Evolutionary conservation across 768 basidiomycete species (phyloP).

Genomic region (Boletus sp.): DNA sequence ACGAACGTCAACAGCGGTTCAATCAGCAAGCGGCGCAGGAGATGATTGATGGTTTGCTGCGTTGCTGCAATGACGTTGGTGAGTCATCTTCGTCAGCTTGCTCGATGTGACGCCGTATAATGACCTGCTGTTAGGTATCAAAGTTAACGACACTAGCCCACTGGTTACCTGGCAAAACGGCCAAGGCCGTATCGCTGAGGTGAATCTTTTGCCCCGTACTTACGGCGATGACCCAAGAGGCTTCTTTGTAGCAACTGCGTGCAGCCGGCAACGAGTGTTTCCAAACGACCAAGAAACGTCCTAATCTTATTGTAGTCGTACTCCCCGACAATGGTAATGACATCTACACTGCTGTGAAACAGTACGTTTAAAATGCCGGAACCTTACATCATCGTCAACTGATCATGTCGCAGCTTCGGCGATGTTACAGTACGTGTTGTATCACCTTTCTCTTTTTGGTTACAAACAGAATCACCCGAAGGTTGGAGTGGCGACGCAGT

Average conservation of each 20-base stretch:
- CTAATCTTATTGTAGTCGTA: slow-evolving; percentile 62
- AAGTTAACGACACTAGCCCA: slow-evolving; percentile 43
- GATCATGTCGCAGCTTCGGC: slow-evolving; percentile 54
- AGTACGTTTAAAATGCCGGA: slow-evolving; percentile 46
- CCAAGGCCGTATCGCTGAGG: slow-evolving; percentile 52
- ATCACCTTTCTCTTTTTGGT: not conserved
- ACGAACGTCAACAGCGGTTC: slow-evolving; percentile 63
- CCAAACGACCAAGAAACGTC: slow-evolving; percentile 39
- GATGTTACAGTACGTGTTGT: slow-evolving; percentile 50
- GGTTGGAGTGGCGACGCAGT: slow-evolving; percentile 79
- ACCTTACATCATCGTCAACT: slow-evolving; percentile 1
- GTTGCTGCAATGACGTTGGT: slow-evolving; percentile 58
- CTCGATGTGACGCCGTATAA: not conserved
- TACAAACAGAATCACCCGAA: slow-evolving; percentile 23
- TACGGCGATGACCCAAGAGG: not conserved
- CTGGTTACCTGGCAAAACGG: slow-evolving; percentile 56
- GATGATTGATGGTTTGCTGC: slow-evolving; percentile 53
- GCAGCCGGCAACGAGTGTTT: slow-evolving; percentile 48
- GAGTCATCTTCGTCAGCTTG: slow-evolving; percentile 26
- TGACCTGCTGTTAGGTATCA: slow-evolving; percentile 48
- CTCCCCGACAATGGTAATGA: slow-evolving; percentile 76
- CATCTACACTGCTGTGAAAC: slow-evolving; percentile 74
- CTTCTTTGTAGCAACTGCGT: slow-evolving; percentile 44
- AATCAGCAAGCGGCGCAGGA: slow-evolving; percentile 44
- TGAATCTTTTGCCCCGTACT: slow-evolving; percentile 19